Conservation (phyloP, 208 protist genomes). For the Porcisia hertigi region DNA sequence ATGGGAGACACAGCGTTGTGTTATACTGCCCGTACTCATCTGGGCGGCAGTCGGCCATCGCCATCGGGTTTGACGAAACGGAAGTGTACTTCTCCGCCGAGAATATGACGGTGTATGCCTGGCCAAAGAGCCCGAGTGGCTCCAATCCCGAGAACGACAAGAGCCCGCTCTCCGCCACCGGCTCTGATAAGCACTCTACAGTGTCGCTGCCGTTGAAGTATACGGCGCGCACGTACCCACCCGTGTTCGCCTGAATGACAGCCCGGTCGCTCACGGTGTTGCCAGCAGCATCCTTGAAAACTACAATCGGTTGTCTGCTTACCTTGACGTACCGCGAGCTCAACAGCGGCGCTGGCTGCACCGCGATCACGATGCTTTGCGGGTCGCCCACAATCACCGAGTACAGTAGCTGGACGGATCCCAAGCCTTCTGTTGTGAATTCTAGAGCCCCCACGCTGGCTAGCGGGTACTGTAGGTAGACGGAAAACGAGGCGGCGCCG, state of each 20-base stretch:
- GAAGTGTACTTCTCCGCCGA: conserved; percentile 15
- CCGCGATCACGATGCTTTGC: conserved; percentile 22
- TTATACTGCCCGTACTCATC: conserved; percentile 42
- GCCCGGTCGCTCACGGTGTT: conserved; percentile 31
- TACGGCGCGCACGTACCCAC: background rate
- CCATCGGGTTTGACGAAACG: conserved; percentile 23
- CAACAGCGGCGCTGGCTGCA: conserved; percentile 29
- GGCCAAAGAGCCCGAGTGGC: conserved; percentile 30
- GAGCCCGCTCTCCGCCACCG: conserved; percentile 11
- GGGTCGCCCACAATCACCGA: conserved; percentile 36
- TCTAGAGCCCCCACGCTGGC: conserved; percentile 33
- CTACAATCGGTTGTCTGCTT: conserved; percentile 33
- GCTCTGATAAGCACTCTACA: conserved; percentile 1
- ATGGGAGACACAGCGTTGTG: conserved; percentile 32
- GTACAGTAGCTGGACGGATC: conserved; percentile 17
- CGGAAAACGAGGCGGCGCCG: conserved; percentile 34
- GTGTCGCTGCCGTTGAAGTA: conserved; percentile 29
- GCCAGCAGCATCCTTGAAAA: conserved; percentile 36
- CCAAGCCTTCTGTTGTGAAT: conserved; percentile 25
- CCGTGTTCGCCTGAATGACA: background rate
- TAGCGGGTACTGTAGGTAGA: conserved; percentile 41
- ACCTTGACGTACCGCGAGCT: conserved; percentile 17
- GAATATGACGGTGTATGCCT: conserved; percentile 28
- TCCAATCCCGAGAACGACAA: conserved; percentile 31
- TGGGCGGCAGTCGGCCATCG: conserved; percentile 21